Evolutionary conservation across 2,329 filamentous ascomycete genomes (phyloP).

Genomic region (Corniculantispora saksenae): DNA sequence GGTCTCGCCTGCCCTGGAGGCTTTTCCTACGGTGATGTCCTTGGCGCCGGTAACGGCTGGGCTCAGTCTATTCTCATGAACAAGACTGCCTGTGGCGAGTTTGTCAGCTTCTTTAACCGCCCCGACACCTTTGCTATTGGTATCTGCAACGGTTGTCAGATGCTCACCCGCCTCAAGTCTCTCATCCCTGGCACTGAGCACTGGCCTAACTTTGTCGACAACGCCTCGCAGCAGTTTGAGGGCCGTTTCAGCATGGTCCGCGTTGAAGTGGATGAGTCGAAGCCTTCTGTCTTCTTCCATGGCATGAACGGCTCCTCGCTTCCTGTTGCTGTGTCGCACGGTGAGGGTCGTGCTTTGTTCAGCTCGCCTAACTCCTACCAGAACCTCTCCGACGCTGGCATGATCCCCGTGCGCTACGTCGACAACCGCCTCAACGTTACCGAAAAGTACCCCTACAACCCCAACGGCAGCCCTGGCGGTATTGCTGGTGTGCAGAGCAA

Average conservation of each 20-base stretch:
- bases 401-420: conserved; percentile 79
- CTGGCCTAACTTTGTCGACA: conserved; percentile 88
- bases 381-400: conserved; percentile 62
- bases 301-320: conserved; percentile 82
- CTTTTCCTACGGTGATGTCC: conserved; percentile 84
- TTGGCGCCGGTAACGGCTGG: conserved; percentile 96
- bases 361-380: conserved; percentile 52
- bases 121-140: conserved; percentile 89
- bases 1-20: conserved; percentile 94
- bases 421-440: conserved; percentile 75
- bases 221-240: conserved; percentile 86
- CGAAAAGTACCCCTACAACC: conserved; percentile 83
- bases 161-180: conserved; percentile 76
- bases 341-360: conserved; percentile 82
- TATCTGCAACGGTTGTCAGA: conserved; percentile 97
- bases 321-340: conserved; percentile 87
- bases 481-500: conserved; percentile 77
- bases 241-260: conserved; percentile 81
- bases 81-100: conserved; percentile 71
- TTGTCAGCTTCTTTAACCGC: conserved; percentile 81
- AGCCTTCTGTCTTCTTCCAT: conserved; percentile 80
- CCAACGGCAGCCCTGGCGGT: conserved; percentile 78
- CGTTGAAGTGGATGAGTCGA: conserved; percentile 61
- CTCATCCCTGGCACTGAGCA: conserved; percentile 80
- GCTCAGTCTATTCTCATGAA: conserved; percentile 90